Evolutionary conservation across 148 eudicot genomes (phyloP), one percentile per base, ranked within the genome.

Genomic region (Fagopyrum esculentum): DNA sequence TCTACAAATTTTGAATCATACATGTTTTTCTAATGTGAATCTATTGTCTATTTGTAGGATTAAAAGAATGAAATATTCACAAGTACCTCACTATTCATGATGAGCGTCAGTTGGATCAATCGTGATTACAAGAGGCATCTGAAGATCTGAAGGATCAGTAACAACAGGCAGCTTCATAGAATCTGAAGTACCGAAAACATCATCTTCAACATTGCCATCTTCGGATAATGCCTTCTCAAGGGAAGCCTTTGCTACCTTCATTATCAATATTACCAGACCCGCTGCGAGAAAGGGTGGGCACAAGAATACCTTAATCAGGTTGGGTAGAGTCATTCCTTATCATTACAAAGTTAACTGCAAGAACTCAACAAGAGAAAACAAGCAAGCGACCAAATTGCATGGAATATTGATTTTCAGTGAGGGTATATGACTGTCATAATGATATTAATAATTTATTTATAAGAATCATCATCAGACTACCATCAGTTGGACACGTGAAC

Each of bases 171-270:
- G 81, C 51, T 72, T 72, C 63, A 75, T 71, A 45, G 77, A 22
- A 47, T 60, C 79, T n/a, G 85, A 79, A 30, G 89, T 75, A 50
- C 59, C 78, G 29, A 81, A 72, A 78, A 68, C 78, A 22, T 74
- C 80, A 22, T 74, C 81, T 9, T 88, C 90, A 12, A 83, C 44
- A 73, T 89, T 87, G 48, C 44, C 85, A 78, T 84, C 84, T 83
- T 90, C 95, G 49, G 90, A 89, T 73, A 92, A 75, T 71, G 95
- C 95, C 84, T 87, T 90, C 54, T 90, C 97, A 74, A 92, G 80
- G 61, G 97, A 91, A 73, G 89, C 86, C 82, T 87, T 92, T 26
- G 97, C 93, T 45, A 93, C 89, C 86, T 80, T 89, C 15, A 82
- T 90, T 45, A 93, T 87, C 56, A 82, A 82, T 78, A 85, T 50